Base-by-base conservation (phyloP, 495 filamentous ascomycete species). In the Talaromyces stipitatus region DNA sequence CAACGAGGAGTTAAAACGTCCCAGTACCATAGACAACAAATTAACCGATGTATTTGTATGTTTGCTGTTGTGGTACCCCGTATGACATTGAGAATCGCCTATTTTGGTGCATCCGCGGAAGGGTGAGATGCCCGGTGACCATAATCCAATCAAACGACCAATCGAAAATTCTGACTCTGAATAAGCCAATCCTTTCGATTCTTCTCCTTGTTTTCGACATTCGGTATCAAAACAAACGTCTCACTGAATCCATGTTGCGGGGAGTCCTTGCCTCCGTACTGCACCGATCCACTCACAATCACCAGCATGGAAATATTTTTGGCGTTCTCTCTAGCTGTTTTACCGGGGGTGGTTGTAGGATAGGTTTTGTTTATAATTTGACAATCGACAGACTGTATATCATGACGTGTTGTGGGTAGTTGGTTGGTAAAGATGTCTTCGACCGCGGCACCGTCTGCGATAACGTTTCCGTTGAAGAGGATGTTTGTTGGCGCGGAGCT, bases 141-240 rank as follows among this genome's bases (percentile, higher is more conserved):
- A n/a, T n/a, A n/a, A 27, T 52, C 46, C 20, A 4, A 22, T 79
- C 66, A 82, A 55, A 78, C 77, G n/a, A 82, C 78, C 10, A 81
- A 65, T 18, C 86, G 77, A 61, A 90, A 91, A 50, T 82, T 90
- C 70, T 92, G 87, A 51, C 80, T 89, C 57, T 84, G 78, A 50
- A 92, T 83, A 32, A 92, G 67, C 81, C 85, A 91, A 32, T 73
- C 74, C 57, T 71, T 77, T 55, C 65, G 69, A 47, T 75, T 76
- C 56, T 72, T 75, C 41, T 75, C 69, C 26, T 70, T 72, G 16
- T 78, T 73, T 12, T 77, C 69, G 20, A 85, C 80, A 64, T 92
- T 91, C 20, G 90, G 90, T 27, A 92, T 85, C 41, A 95, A 69
- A 1, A 91, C 77, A 60, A 92, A 84, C 6, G 74, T 83, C 63